Base-by-base conservation (phyloP, 106 monocot genomes). In the Dendrobium officinale region DNA sequence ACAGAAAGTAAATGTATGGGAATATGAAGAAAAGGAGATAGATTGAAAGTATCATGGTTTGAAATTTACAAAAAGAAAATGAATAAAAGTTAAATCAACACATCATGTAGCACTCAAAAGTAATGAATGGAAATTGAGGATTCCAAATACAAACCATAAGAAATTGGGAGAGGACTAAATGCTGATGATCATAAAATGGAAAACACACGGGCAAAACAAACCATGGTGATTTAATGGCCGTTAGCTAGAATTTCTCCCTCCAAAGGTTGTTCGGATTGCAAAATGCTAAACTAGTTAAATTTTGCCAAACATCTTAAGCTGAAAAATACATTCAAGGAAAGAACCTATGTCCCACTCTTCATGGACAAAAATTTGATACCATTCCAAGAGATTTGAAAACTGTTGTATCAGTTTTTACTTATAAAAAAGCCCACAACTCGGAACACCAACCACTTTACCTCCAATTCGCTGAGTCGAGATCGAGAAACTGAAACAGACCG, bases 401-500 rank as follows among this genome's bases (percentile, higher is more conserved):
- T 9, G 13, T 70, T 10, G 20, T 29, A 70, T 13, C 33, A 70
- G 33, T 11, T 33, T 70, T 70, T 70, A 70, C 37, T 24, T 24
- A n/a, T 70, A 11, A 37, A 70, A 4, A 37, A 70, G 37, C 13
- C 4, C 15, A 4, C 70, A 29, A 33, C 70, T 33, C 37, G 70
- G 37, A 70, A 16, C 67, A 67, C 33, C 15, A 49, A 49, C 22
- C 27, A 11, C 16, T 17, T 75, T 83, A 89, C 88, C 88, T 83
- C 85, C 10, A 79, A 81, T 79, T 77, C 81, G 56, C 77, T 72
- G 31, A 55, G n/a, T 4, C 47, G 72, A 40, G 75, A 66, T 72
- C 83, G 83, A 78, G 78, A 80, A 9, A 87, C 84, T 1, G 92
- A 92, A 15, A 87, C 75, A 58, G 86, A 86, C 47, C 90, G 55